Base-by-base conservation (phyloP, 495 filamentous ascomycete species). In the Cenococcum geophilum region DNA sequence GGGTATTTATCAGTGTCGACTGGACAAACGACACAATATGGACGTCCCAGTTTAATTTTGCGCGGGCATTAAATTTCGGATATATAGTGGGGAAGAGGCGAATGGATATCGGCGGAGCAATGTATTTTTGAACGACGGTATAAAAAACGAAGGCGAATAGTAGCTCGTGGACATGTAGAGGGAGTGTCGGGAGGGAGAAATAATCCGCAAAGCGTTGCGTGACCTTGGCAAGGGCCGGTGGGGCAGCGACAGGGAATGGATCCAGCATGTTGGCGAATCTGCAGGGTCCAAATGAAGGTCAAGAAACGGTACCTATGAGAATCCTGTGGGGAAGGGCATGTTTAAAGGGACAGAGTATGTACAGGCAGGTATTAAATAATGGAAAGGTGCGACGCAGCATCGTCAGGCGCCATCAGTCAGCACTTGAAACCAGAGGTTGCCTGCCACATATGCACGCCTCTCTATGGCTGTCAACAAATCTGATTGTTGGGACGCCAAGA, bases 11-110 rank as follows among this genome's bases (percentile, higher is more conserved):
- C n/a, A 91, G 75, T 16, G 80, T 76, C 68, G 84, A 86, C 77
- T 99, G 93, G 18, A 89, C 76, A n/a, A 99, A 76, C 14, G 89
- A 95, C 22, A 97, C 95, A 67, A 97, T 87, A 71, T 97, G 93
- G 27, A 96, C 87, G 74, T 99, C 88, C 93, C 93, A 99, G 81
- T 92, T 97, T 63, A 92, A 76, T 72, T 81, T 84, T 52, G 87
- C 92, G 34, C 85, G 81, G 10, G 73, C 74, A 53, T 79, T 80
- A 58, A 96, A 77, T 34, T 78, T 76, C 12, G 79, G 75, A 75
- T 97, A 98, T 65, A 79, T 79, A 35, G 72, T 67, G n/a, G 92
- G 86, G 70, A 92, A 89, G 58, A 92, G 69, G 55, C 74, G 67
- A 48, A 73, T 73, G 52, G 90, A 95, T 52, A 97, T 58, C 34